Percentiles rank a stretch among this genome's conserved stretches.
phyloP scores from a whole-genome alignment of 108 stramenopile species.

The Licmophora abbreviata region DNA sequence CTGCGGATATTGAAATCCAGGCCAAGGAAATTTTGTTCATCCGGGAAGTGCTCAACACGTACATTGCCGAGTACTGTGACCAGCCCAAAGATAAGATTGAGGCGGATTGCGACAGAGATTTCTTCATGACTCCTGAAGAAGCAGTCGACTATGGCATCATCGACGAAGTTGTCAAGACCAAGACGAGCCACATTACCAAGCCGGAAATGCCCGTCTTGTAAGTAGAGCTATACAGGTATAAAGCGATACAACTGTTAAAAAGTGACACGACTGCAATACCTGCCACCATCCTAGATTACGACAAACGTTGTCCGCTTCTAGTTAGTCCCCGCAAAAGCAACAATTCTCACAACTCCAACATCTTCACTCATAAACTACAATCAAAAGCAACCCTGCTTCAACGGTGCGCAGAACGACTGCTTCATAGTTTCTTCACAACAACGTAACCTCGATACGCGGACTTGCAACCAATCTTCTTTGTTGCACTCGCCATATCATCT shows the following conservation, averaged over 20 bases:
- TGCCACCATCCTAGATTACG: too few relatives aligned
- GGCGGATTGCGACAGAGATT: constrained; percentile 92
- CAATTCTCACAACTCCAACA: too few relatives aligned
- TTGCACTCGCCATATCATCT: background rate
- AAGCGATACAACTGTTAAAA: too few relatives aligned
- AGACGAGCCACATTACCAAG: constrained; percentile 79
- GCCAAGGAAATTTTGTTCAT: constrained; percentile 96
- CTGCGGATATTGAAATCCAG: constrained; percentile 96
- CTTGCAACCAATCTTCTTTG: constrained; percentile 1
- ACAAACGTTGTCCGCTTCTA: too few relatives aligned
- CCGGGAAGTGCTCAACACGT: constrained; percentile 81
- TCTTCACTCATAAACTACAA: too few relatives aligned
- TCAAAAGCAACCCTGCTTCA: too few relatives aligned
- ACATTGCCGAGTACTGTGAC: constrained; percentile 88
- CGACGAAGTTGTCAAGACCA: constrained; percentile 93
- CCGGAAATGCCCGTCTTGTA: constrained; percentile 65
- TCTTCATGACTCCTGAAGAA: constrained; percentile 95
- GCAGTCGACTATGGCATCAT: constrained; percentile 95
- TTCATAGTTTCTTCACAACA: constrained; percentile 2
- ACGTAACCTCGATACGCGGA: constrained; percentile 1
- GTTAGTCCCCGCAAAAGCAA: too few relatives aligned
- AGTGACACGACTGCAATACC: too few relatives aligned
- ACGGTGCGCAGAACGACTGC: too few relatives aligned
- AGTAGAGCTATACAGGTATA: too few relatives aligned
- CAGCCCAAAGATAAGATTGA: constrained; percentile 94